phyloP scores from a whole-genome alignment of 805 yeast genomes.

The Pichia californica region DNA sequence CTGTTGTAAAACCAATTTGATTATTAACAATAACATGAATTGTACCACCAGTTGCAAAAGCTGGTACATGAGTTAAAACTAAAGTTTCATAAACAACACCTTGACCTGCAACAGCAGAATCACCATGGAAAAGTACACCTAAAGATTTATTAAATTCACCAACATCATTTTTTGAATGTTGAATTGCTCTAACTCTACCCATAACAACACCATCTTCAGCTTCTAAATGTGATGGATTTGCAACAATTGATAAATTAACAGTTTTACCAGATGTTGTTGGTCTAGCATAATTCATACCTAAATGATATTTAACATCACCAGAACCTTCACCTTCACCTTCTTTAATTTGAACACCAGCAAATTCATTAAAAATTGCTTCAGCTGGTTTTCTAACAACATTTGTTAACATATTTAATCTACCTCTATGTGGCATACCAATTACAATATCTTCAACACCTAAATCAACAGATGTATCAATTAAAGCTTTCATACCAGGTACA shows the following conservation, averaged over 20 bases:
- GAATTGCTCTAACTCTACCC: conserved; percentile 96
- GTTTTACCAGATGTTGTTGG: conserved; percentile 98
- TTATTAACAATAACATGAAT: conserved; percentile 93
- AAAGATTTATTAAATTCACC: conserved; percentile 81
- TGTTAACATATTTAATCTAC: conserved; percentile 94
- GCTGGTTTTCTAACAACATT: conserved; percentile 98
- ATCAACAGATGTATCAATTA: conserved; percentile 90
- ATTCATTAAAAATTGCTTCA: conserved; percentile 95
- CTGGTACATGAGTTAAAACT: conserved; percentile 90
- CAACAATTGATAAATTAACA: conserved; percentile 92
- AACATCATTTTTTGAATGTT: conserved; percentile 83
- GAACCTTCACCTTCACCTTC: conserved; percentile 98
- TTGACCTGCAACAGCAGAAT: conserved; percentile 97
- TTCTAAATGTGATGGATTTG: conserved; percentile 98
- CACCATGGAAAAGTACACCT: conserved; percentile 94
- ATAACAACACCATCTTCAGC: conserved; percentile 98
- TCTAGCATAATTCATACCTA: conserved; percentile 98
- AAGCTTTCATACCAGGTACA: conserved; percentile 93
- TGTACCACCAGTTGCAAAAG: conserved; percentile 97
- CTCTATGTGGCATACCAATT: conserved; percentile 99
- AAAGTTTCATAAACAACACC: conserved; percentile 99
- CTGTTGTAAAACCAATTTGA: conserved; percentile 99
- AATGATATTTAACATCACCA: conserved; percentile 98
- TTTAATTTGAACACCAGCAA: conserved; percentile 74
- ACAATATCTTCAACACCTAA: conserved; percentile 92